Conservation (phyloP, 768 basidiomycete species). For the Crepidotus variabilis region DNA sequence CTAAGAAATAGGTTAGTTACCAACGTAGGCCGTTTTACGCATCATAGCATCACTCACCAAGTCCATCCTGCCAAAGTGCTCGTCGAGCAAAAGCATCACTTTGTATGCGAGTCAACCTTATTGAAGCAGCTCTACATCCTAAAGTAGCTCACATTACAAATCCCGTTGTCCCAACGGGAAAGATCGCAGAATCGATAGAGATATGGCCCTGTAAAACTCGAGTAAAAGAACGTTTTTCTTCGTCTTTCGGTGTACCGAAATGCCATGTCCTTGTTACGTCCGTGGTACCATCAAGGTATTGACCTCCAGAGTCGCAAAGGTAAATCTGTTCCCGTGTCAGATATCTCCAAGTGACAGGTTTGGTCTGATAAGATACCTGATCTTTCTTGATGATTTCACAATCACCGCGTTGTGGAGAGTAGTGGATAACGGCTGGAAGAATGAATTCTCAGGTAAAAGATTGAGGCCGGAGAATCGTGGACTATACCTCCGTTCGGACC, state of each 20-base stretch:
- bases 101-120: not conserved
- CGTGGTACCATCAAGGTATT: conserved; percentile 92
- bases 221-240: conserved; percentile 87
- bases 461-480: not conserved
- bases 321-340: conserved; percentile 29
- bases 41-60: conserved; percentile 47
- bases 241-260: conserved; percentile 79
- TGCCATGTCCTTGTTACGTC: conserved; percentile 94
- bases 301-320: conserved; percentile 85
- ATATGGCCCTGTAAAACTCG: conserved; percentile 91
- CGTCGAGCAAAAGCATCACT: conserved; percentile 82
- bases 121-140: not conserved
- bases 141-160: conserved; percentile 25
- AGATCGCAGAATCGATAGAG: conserved; percentile 79
- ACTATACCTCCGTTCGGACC: conserved; percentile 85
- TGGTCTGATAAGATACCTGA: conserved; percentile 39
- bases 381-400: conserved; percentile 75
- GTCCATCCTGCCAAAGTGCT: conserved; percentile 81
- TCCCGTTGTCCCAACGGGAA: conserved; percentile 81
- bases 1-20: conserved; percentile 26
- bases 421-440: conserved; percentile 84
- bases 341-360: not conserved
- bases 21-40: not conserved
- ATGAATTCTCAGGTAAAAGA: not conserved
- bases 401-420: conserved; percentile 70